Percentiles rank a stretch among this genome's conserved stretches.
phyloP scores from a whole-genome alignment of 768 basidiomycete species.

The Leucocoprinus leucothites region DNA sequence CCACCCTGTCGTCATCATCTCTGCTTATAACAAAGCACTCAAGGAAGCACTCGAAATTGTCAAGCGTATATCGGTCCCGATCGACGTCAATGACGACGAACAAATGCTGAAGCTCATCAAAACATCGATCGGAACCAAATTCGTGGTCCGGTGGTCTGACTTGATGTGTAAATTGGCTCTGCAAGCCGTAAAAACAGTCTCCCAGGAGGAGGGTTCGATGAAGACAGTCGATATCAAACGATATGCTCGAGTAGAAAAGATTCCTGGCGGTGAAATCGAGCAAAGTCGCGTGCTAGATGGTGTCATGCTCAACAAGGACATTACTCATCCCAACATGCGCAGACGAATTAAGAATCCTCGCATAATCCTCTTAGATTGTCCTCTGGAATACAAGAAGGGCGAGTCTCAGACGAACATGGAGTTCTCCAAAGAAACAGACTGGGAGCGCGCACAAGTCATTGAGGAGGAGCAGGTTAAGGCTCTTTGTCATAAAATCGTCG shows the following conservation, averaged over 20 bases:
- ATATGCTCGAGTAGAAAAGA: slow-evolving; percentile 95
- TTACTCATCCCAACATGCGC: slow-evolving; percentile 97
- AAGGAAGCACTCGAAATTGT: slow-evolving; percentile 89
- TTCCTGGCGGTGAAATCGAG: slow-evolving; percentile 98
- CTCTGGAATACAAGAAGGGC: slow-evolving; percentile 98
- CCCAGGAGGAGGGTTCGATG: slow-evolving; percentile 62
- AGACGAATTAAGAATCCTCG: slow-evolving; percentile 86
- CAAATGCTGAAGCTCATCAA: slow-evolving; percentile 98
- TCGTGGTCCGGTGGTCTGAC: slow-evolving; percentile 93
- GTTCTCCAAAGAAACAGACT: slow-evolving; percentile 91
- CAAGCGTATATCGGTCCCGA: slow-evolving; percentile 83
- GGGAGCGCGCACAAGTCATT: slow-evolving; percentile 87
- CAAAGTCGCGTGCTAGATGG: slow-evolving; percentile 83
- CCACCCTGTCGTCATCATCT: slow-evolving; percentile 98
- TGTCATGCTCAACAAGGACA: slow-evolving; percentile 98
- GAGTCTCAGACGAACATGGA: slow-evolving; percentile 99
- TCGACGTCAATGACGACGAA: slow-evolving; percentile 78
- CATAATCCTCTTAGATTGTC: slow-evolving; percentile 89
- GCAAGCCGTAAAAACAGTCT: slow-evolving; percentile 87
- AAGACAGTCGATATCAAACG: slow-evolving; percentile 98
- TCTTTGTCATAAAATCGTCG: slow-evolving; percentile 79
- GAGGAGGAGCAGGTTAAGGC: slow-evolving; percentile 96
- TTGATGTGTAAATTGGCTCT: slow-evolving; percentile 96
- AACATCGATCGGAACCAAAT: slow-evolving; percentile 97
- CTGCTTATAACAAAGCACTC: slow-evolving; percentile 95